Evolutionary conservation across 768 basidiomycete species (phyloP).

Genomic region (Termitomyces sp.): DNA sequence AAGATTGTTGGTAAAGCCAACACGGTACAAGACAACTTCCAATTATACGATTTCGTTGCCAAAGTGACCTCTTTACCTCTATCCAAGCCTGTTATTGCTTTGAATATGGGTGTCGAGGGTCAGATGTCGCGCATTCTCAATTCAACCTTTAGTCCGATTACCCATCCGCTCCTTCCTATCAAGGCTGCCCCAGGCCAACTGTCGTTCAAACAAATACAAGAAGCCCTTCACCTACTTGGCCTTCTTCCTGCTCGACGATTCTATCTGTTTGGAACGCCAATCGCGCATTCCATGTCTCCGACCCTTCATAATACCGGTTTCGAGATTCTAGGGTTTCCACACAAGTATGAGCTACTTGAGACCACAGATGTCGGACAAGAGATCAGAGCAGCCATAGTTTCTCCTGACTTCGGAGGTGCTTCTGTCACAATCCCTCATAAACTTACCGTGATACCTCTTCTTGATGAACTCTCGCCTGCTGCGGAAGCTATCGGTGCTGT

Average conservation of each 20-base stretch:
- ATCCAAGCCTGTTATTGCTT: constrained; percentile 83
- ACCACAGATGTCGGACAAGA: constrained; percentile 58
- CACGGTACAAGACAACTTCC: constrained; percentile 70
- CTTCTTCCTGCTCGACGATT: constrained; percentile 67
- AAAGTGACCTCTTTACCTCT: constrained; percentile 33
- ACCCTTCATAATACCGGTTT: constrained; percentile 91
- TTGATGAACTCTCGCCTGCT: constrained; percentile 75
- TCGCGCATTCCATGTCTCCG: constrained; percentile 86
- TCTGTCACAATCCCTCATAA: constrained; percentile 97
- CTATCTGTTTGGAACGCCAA: constrained; percentile 88
- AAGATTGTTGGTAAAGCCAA: constrained; percentile 90
- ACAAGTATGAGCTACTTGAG: constrained; percentile 77
- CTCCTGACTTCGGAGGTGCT: constrained; percentile 85
- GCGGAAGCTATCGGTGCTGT: constrained; percentile 90
- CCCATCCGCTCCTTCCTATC: constrained; percentile 80
- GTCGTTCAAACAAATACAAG: constrained; percentile 81
- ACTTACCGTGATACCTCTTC: constrained; percentile 77
- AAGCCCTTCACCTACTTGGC: constrained; percentile 75
- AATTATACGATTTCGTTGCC: constrained; percentile 65
- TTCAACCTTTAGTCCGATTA: constrained; percentile 80
- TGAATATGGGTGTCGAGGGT: constrained; percentile 89
- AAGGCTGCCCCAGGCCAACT: constrained; percentile 94
- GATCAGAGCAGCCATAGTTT: constrained; percentile 54
- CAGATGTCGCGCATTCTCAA: constrained; percentile 91
- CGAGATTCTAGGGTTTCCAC: constrained; percentile 73